A percentile compares a stretch with the other conserved stretches of the same genome.
Conservation (phyloP, 176 grass and related monocot species). For the Tuctoria greenei region DNA sequence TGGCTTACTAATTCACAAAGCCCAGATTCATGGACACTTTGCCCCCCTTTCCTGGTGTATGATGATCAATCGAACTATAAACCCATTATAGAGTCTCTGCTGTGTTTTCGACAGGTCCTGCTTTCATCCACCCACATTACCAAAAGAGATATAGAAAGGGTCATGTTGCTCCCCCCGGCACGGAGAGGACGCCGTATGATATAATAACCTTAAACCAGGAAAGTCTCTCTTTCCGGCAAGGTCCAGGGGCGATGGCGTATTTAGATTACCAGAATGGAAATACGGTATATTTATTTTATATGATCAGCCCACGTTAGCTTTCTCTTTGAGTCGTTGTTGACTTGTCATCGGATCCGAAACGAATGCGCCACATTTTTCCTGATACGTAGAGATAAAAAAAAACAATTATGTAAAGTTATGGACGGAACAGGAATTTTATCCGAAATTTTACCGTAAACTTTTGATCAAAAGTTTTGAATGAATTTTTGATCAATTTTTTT, state of each 20-base stretch:
- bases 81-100: background rate
- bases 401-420: background rate
- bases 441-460: no score
- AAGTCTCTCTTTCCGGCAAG: background rate
- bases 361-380: background rate
- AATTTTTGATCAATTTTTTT: no score
- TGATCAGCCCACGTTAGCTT: background rate
- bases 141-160: background rate
- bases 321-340: background rate
- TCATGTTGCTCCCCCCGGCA: conserved; percentile 9
- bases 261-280: background rate
- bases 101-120: conserved; percentile 6
- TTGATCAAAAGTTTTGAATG: no score
- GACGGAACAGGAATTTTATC: no score
- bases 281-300: background rate
- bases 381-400: background rate
- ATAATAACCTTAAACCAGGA: background rate
- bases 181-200: no score
- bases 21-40: background rate
- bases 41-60: background rate
- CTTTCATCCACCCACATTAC: conserved; percentile 10
- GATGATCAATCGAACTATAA: background rate
- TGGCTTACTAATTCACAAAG: background rate
- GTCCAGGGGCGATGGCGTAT: background rate
- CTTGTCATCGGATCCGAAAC: background rate